Conservation (phyloP, 1,284 basidiomycete species). For the Ceraceosorus bombacis region DNA sequence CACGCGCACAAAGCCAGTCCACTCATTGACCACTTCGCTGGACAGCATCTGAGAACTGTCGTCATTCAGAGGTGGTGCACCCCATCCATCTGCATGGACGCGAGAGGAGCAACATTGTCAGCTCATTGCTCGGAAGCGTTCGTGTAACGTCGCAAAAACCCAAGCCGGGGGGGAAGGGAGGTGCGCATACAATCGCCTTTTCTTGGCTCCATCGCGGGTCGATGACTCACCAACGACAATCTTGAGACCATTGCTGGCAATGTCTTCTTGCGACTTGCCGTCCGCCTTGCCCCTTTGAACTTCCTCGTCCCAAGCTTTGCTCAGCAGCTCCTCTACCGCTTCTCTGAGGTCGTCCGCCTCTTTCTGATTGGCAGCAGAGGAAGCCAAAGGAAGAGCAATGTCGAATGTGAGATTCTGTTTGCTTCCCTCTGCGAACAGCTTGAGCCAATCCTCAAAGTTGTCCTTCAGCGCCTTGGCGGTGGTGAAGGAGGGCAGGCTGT, state of each 20-base stretch:
- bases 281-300: slow-evolving; percentile 3
- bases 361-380: neutral
- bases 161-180: neutral
- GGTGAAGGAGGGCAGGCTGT: slow-evolving; percentile 1
- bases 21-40: slow-evolving; percentile 6
- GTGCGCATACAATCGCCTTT: neutral
- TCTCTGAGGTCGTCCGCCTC: slow-evolving; percentile 4
- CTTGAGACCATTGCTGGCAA: slow-evolving; percentile 2
- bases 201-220: neutral
- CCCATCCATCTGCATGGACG: neutral
- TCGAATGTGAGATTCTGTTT: slow-evolving; percentile 8
- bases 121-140: neutral
- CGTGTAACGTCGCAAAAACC: neutral
- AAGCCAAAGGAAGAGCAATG: neutral
- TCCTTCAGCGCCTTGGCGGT: neutral
- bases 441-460: slow-evolving; percentile 6
- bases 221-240: slow-evolving; percentile 5
- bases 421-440: slow-evolving; percentile 4
- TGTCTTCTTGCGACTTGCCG: neutral
- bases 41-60: slow-evolving; percentile 4
- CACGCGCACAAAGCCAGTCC: slow-evolving; percentile 9
- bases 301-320: slow-evolving; percentile 10
- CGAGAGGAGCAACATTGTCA: slow-evolving; percentile 2
- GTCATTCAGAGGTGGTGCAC: too few species aligned
- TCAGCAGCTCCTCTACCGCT: slow-evolving; percentile 8